Base-by-base conservation (phyloP, 1,284 basidiomycete species). In the Pseudozyma flocculosa region DNA sequence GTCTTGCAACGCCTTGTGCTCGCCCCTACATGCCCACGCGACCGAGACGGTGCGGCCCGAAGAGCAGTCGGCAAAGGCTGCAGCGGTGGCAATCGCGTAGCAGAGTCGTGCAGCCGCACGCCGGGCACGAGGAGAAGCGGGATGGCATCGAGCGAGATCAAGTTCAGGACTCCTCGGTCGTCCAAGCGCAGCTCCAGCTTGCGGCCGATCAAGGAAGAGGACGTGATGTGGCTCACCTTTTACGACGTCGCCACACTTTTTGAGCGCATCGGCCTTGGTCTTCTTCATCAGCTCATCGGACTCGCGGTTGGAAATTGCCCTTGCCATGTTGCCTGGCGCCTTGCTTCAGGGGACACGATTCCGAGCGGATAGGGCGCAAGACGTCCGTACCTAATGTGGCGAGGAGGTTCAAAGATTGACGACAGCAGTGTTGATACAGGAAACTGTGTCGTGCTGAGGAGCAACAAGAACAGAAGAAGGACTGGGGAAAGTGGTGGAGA, bases 31-130 rank as follows among this genome's bases (percentile, higher is more conserved):
- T 29, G 85, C 84, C 87, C 90, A 94, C 11, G 87, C 87, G 22
- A 92, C 85, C 2, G 89, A 88, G 53, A 94, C 80, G 2, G 88
- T 90, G 17, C 90, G 84, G 8, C 90, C 90, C 41, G 83, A 82
- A 0, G 88, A 86, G 77, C 91, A 94, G 19, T 85, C 83, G 19
- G 90, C 90, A 73, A 93, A 94, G 34, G 84, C 91, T 93, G 74
- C 9, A 38, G 18, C 8, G 18, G 36, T 37, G 8, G 36, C 30
- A 34, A 17, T 34, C 10, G 30, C 30, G 47, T 40, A 41, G 43
- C 43, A 40, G 44, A 30, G 11, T 8, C n/a, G n/a, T 10, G 40
- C 13, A 18, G 15, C 22, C 24, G 21, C 11, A n/a, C 24, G 18
- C 19, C n/a, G 14, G 19, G 19, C n/a, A 37, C 21, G n/a, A n/a